Conservation (phyloP, 2,329 filamentous ascomycete species). For the Trichoderma sp. region DNA sequence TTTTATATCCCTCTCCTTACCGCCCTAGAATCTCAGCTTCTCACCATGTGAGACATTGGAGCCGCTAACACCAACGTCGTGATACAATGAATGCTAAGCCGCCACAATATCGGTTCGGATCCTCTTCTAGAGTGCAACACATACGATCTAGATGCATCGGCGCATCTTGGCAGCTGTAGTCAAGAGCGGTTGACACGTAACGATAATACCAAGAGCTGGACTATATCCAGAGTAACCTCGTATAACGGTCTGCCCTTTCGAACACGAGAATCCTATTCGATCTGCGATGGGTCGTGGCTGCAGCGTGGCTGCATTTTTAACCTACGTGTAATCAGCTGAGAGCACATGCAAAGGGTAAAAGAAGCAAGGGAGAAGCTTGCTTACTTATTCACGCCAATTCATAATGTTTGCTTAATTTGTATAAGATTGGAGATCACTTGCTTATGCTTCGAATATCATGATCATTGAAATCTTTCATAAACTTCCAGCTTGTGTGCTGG, state of each 20-base stretch:
- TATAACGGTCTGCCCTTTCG: not conserved
- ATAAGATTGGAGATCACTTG: not conserved
- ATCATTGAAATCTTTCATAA: not conserved
- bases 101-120: not conserved
- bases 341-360: not conserved
- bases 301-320: not conserved
- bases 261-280: not conserved
- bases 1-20: not conserved
- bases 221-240: not conserved
- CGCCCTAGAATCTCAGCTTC: not conserved
- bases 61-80: not conserved
- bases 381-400: not conserved
- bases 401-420: not conserved
- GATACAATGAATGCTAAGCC: not conserved
- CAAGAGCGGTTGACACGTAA: not conserved
- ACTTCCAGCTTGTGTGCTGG: not conserved
- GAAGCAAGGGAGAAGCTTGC: not conserved
- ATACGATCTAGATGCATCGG: not conserved
- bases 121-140: not conserved
- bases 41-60: not conserved
- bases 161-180: not conserved
- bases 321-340: not conserved
- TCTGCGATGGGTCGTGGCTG: not conserved
- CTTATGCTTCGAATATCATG: not conserved
- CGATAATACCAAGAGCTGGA: not conserved